A percentile compares a stretch with the other conserved stretches of the same genome.
phyloP scores from a whole-genome alignment of 495 filamentous ascomycete genomes.

The Lasiosphaeria miniovina region DNA sequence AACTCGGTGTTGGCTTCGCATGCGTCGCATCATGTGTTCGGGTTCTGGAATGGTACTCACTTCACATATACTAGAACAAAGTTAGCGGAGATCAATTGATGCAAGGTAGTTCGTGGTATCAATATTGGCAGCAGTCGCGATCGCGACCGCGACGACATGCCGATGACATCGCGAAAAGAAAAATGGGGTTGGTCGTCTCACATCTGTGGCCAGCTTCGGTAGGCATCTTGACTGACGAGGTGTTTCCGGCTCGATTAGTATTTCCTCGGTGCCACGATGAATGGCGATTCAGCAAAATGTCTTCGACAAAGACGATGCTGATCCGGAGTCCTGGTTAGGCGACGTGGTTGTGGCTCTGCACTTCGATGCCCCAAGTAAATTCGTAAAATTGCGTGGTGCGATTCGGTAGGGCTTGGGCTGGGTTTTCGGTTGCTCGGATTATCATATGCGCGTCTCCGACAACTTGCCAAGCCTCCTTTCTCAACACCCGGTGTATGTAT shows the following conservation, averaged over 20 bases:
- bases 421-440: constrained; percentile 12
- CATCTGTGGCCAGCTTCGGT: constrained; percentile 79
- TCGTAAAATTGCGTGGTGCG: constrained; percentile 19
- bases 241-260: constrained; percentile 36
- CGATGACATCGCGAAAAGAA: constrained; percentile 11
- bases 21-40: constrained; percentile 18
- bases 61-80: constrained; percentile 78
- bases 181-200: constrained; percentile 49
- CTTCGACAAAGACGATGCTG: constrained; percentile 32
- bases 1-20: too few species aligned
- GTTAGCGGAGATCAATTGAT: constrained; percentile 29
- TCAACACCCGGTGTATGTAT: too few species aligned
- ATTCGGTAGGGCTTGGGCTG: constrained; percentile 16
- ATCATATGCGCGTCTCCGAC: not conserved
- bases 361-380: constrained; percentile 18
- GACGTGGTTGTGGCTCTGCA: constrained; percentile 36
- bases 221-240: constrained; percentile 65
- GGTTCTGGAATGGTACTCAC: constrained; percentile 57
- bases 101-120: constrained; percentile 3
- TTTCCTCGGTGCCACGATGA: constrained; percentile 26
- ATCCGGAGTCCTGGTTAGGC: constrained; percentile 36
- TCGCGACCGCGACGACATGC: constrained; percentile 9
- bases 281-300: constrained; percentile 35
- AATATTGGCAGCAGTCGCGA: constrained; percentile 10
- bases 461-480: too few species aligned